Evolutionary conservation across 2,329 filamentous ascomycete species (phyloP).

Genomic region (Didymellaceae sp.): DNA sequence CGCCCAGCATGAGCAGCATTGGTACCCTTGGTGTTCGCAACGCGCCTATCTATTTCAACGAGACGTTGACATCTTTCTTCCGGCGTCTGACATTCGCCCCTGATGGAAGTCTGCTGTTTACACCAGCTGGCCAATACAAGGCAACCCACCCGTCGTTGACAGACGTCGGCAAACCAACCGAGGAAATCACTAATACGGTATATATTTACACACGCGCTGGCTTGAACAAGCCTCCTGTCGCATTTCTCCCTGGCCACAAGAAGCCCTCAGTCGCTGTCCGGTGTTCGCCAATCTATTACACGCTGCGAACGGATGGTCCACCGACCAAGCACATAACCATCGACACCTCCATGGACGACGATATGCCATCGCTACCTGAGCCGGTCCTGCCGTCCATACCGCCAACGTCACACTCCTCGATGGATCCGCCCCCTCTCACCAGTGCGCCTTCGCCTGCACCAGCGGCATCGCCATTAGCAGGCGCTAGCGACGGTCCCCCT

Average conservation of each 20-base stretch:
- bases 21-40: slow-evolving; percentile 67
- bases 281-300: slow-evolving; percentile 91
- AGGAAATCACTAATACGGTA: slow-evolving; percentile 94
- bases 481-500: slow-evolving; percentile 58
- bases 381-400: slow-evolving; percentile 66
- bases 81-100: slow-evolving; percentile 91
- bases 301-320: slow-evolving; percentile 69
- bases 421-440: slow-evolving; percentile 80
- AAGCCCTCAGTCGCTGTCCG: slow-evolving; percentile 96
- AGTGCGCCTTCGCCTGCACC: slow-evolving; percentile 60
- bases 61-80: slow-evolving; percentile 97
- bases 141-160: slow-evolving; percentile 71
- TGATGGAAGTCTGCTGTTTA: slow-evolving; percentile 91
- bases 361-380: slow-evolving; percentile 83
- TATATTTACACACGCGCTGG: slow-evolving; percentile 97
- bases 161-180: slow-evolving; percentile 73
- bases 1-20: slow-evolving; percentile 73
- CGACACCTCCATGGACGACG: slow-evolving; percentile 86
- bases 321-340: slow-evolving; percentile 89
- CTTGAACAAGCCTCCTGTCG: slow-evolving; percentile 94
- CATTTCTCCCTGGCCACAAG: slow-evolving; percentile 94
- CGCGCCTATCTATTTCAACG: slow-evolving; percentile 91
- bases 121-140: slow-evolving; percentile 94
- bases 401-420: slow-evolving; percentile 69
- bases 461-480: slow-evolving; percentile 54